Base-by-base conservation (phyloP, 2,329 filamentous ascomycete genomes). In the Alternaria longipes region DNA sequence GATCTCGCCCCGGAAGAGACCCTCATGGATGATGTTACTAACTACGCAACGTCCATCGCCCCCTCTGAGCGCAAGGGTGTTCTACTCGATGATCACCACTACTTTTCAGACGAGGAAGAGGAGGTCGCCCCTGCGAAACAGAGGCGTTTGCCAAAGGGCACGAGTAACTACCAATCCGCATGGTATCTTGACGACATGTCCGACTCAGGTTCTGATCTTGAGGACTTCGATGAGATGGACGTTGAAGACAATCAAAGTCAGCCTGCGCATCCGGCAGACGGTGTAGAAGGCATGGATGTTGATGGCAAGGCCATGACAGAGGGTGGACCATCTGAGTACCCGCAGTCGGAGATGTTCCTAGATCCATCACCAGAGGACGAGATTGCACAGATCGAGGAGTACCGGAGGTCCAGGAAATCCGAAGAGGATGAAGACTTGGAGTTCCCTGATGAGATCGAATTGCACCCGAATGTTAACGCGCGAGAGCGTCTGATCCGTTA, bases 381-480 rank as follows among this genome's bases (percentile, higher is more conserved):
- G 73, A 91, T 91, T 2, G 86, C 89, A 70, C 89, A 96, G 74
- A 85, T 99, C 41, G 91, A 89, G 56, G 90, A 90, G 45, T 99
- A 93, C 80, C 89, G 95, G 40, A 85, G 87, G 53, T 89, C 89
- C 65, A 92, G 93, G 73, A 88, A 89, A 53, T 89, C 89, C 24
- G 94, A 97, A 69, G 92, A 89, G 4, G 87, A 94, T 51, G 94
- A 98, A 14, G 95, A 99, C 78, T 87, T 91, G 56, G 94, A 98
- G 78, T 99, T 98, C 79, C 95, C 95, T 0, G 95, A 99, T 68
- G 95, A 99, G 79, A 95, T 99, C 59, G 96, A 99, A 79, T 84
- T 99, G 54, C 92, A 92, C 67, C 95, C 96, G 0, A 87, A 94
- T 54, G 92, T 96, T 4, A 84, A 92, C 45, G 95, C 95, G 0